Conservation (phyloP, 1,139 yeast species). For the Blastobotrys aristatus region DNA sequence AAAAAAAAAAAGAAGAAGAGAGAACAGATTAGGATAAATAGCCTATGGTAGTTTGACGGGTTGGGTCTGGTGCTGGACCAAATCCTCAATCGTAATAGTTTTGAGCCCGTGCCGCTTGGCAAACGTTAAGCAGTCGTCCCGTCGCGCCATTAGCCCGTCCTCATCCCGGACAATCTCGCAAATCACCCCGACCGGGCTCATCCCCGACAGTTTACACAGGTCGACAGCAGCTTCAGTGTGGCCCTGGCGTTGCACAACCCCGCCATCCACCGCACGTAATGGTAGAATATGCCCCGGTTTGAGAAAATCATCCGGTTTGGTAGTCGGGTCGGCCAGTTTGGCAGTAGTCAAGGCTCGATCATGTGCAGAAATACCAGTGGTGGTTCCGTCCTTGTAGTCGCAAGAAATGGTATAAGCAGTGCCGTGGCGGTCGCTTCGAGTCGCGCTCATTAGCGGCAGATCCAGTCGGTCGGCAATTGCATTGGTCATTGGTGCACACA, state of each 20-base stretch:
- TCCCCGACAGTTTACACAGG: conserved; percentile 68
- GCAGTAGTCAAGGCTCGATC: conserved; percentile 85
- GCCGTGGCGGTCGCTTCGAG: conserved; percentile 71
- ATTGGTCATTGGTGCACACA: conserved; percentile 82
- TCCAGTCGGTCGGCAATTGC: conserved; percentile 74
- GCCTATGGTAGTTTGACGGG: no score
- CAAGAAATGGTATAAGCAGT: conserved; percentile 95
- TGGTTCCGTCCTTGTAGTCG: conserved; percentile 73
- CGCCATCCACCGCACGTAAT: conserved; percentile 82
- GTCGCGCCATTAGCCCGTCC: conserved; percentile 94
- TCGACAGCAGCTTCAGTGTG: conserved; percentile 98
- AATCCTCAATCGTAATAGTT: conserved; percentile 74
- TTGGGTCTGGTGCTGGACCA: conserved; percentile 46
- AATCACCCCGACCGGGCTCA: conserved; percentile 84
- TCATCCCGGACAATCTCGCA: conserved; percentile 91
- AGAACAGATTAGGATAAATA: no score
- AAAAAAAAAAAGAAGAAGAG: no score
- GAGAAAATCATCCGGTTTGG: conserved; percentile 61
- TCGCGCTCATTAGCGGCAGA: conserved; percentile 70
- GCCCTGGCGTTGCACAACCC: conserved; percentile 79
- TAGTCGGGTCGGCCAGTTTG: conserved; percentile 56
- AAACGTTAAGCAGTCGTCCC: conserved; percentile 76
- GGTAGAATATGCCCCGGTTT: conserved; percentile 96
- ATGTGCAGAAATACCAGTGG: conserved; percentile 96
- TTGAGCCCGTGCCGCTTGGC: conserved; percentile 59